Conservation (phyloP, 2,329 filamentous ascomycete species). For the Madurella fahalii region DNA sequence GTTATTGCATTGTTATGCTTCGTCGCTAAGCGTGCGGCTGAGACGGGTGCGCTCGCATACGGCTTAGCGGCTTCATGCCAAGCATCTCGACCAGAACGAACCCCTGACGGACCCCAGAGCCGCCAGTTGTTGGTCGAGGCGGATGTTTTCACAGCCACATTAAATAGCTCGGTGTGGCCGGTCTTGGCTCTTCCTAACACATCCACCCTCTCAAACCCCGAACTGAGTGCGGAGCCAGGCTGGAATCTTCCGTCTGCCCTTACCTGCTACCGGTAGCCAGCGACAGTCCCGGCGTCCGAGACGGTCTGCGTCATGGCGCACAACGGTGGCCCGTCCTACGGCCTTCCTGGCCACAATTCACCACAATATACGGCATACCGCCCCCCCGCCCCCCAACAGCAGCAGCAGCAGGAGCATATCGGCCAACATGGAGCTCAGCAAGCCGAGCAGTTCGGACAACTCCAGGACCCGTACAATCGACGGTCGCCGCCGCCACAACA, state of each 20-base stretch:
- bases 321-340: background rate
- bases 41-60: background rate
- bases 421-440: background rate
- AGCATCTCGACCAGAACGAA: background rate
- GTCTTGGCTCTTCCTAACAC: background rate
- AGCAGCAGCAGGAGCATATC: background rate
- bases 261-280: background rate
- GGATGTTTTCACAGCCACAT: background rate
- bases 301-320: background rate
- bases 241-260: background rate
- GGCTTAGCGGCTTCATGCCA: constrained; percentile 3
- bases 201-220: background rate
- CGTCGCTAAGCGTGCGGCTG: background rate
- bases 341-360: background rate
- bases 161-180: constrained; percentile 1
- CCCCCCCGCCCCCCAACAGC: background rate
- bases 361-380: background rate
- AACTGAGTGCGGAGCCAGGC: background rate
- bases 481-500: background rate
- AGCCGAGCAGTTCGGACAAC: background rate
- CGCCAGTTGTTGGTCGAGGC: background rate
- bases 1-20: no score
- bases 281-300: background rate
- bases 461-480: constrained; percentile 1
- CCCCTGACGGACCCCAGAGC: background rate